Evolutionary conservation across 345 rosid genomes (phyloP).

Genomic region (Ailanthus altissimus): DNA sequence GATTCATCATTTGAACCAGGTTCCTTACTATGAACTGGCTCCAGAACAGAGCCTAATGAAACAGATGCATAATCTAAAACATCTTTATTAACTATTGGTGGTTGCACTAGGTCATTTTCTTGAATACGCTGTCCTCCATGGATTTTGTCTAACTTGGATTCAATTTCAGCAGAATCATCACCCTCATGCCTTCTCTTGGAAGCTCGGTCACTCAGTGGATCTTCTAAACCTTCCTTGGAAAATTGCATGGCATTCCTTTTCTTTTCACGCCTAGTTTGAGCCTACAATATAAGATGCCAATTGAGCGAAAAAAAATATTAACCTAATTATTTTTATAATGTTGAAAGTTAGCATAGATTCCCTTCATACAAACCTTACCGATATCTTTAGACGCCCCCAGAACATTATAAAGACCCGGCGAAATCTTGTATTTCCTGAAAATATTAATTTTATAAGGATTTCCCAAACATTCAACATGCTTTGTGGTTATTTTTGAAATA

Average conservation of each 20-base stretch:
- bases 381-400: slow-evolving; percentile 66
- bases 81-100: slow-evolving; percentile 22
- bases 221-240: slow-evolving; percentile 57
- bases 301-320: slow-evolving; percentile 18
- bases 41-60: slow-evolving; percentile 24
- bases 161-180: slow-evolving; percentile 27
- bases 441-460: neutral
- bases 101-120: slow-evolving; percentile 25
- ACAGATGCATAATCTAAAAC: slow-evolving; percentile 13
- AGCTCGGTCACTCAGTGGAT: slow-evolving; percentile 32
- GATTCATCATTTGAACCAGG: slow-evolving; percentile 16
- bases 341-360: slow-evolving; percentile 15
- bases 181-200: slow-evolving; percentile 23
- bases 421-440: slow-evolving; percentile 69
- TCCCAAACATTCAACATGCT: neutral
- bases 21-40: slow-evolving; percentile 21
- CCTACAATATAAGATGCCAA: slow-evolving; percentile 36
- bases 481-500: neutral
- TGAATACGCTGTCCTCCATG: neutral
- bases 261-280: slow-evolving; percentile 58
- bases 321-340: neutral
- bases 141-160: slow-evolving; percentile 22
- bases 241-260: slow-evolving; percentile 57
- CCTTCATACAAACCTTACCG: slow-evolving; percentile 53
- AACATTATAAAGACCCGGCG: slow-evolving; percentile 59